A percentile compares a stretch with the other conserved stretches of the same genome.
Conservation (phyloP, 306 rosid species). For the Luffa aegyptiaca region DNA sequence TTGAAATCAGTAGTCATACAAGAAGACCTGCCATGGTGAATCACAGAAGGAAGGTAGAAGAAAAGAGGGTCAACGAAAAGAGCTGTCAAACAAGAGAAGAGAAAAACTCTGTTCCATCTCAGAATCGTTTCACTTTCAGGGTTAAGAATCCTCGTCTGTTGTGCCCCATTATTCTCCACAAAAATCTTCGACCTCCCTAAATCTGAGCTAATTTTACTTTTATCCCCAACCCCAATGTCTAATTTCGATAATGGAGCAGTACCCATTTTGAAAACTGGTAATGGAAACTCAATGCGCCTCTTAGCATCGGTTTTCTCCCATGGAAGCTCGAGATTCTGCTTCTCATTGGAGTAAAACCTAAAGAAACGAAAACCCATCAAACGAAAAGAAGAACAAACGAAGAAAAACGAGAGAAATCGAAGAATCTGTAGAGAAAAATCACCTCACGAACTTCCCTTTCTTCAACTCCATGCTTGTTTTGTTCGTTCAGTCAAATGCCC, state of each 20-base stretch:
- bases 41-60: constrained; percentile 66
- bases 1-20: constrained; percentile 71
- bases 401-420: not conserved
- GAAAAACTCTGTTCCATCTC: constrained; percentile 69
- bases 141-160: constrained; percentile 54
- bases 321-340: constrained; percentile 22
- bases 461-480: constrained; percentile 41
- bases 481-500: not conserved
- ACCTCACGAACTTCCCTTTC: constrained; percentile 59
- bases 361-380: constrained; percentile 10
- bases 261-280: constrained; percentile 28
- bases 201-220: constrained; percentile 17
- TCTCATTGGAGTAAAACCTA: constrained; percentile 48
- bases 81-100: constrained; percentile 55
- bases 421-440: not conserved
- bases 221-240: constrained; percentile 23
- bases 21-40: constrained; percentile 24
- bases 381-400: constrained; percentile 8
- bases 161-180: constrained; percentile 32
- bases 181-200: constrained; percentile 36
- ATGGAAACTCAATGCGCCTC: constrained; percentile 28
- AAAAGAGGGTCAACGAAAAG: constrained; percentile 82
- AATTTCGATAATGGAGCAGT: constrained; percentile 18
- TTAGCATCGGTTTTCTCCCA: constrained; percentile 33
- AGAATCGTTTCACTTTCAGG: constrained; percentile 68